phyloP scores from a whole-genome alignment of 108 stramenopile species.

The Pseudonitzschia multiseries region DNA sequence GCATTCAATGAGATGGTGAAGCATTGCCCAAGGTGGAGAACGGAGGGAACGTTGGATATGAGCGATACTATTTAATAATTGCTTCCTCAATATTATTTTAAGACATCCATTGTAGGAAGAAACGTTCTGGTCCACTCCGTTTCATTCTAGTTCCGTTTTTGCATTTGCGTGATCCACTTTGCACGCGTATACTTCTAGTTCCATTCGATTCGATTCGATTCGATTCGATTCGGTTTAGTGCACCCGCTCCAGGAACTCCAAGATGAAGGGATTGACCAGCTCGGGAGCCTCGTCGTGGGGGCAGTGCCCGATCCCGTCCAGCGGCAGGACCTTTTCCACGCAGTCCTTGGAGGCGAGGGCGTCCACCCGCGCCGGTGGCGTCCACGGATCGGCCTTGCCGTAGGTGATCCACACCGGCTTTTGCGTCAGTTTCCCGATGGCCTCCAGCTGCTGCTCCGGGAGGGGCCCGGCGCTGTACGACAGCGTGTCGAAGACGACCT shows the following conservation, averaged over 20 bases:
- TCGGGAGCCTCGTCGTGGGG: slow-evolving; percentile 95
- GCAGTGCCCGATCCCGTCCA: slow-evolving; percentile 92
- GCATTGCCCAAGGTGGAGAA: no score
- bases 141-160: no score
- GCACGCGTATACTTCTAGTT: no score
- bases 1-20: no score
- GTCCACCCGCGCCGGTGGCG: slow-evolving; percentile 76
- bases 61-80: no score
- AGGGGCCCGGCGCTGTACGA: slow-evolving; percentile 93
- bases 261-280: slow-evolving; percentile 79
- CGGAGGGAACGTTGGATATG: no score
- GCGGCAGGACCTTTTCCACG: slow-evolving; percentile 74
- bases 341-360: slow-evolving; percentile 47
- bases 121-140: no score
- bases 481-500: slow-evolving; percentile 94
- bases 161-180: no score
- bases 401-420: slow-evolving; percentile 85
- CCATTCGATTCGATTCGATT: neutral
- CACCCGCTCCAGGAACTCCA: slow-evolving; percentile 73
- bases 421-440: neutral
- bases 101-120: no score
- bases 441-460: slow-evolving; percentile 88
- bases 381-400: slow-evolving; percentile 94
- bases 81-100: no score
- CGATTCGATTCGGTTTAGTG: neutral